Percentiles rank a stretch among this genome's conserved stretches.
phyloP scores from a whole-genome alignment of 257 asterid species.

The Forsythia viridissima region DNA sequence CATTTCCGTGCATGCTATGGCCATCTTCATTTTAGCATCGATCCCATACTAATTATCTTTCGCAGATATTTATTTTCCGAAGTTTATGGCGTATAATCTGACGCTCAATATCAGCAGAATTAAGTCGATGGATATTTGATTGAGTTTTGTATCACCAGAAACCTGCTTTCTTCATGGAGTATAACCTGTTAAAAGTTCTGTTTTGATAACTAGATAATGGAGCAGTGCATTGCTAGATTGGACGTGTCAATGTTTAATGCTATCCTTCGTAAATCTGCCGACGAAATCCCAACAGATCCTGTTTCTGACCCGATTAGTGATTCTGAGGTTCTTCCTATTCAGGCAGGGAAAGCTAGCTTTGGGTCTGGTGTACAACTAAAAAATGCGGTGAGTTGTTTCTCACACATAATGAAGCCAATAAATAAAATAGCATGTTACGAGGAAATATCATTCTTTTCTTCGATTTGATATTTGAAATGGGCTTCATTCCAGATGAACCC shows the following conservation, averaged over 20 bases:
- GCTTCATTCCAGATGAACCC: neutral
- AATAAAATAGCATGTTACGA: neutral
- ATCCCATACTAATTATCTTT: neutral
- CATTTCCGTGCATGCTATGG: neutral
- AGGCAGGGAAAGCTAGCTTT: constrained; percentile 76
- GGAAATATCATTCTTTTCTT: neutral
- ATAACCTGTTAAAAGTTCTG: neutral
- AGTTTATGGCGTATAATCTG: neutral
- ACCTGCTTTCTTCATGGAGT: neutral
- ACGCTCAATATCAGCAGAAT: neutral
- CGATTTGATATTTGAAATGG: neutral
- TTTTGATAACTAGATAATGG: constrained; percentile 6
- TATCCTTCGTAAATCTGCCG: constrained; percentile 73
- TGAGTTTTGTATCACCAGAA: neutral
- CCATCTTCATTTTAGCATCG: neutral
- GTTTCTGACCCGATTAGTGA: constrained; percentile 86
- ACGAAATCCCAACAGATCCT: constrained; percentile 88
- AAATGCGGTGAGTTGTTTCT: constrained; percentile 54
- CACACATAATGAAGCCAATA: neutral
- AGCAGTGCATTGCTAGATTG: constrained; percentile 17
- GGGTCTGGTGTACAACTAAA: constrained; percentile 90
- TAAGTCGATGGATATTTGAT: neutral
- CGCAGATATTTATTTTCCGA: neutral
- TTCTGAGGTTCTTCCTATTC: constrained; percentile 76
- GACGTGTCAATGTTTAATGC: constrained; percentile 83